Base-by-base conservation (phyloP, 768 basidiomycete species). In the Leccinellum rugosiceps region DNA sequence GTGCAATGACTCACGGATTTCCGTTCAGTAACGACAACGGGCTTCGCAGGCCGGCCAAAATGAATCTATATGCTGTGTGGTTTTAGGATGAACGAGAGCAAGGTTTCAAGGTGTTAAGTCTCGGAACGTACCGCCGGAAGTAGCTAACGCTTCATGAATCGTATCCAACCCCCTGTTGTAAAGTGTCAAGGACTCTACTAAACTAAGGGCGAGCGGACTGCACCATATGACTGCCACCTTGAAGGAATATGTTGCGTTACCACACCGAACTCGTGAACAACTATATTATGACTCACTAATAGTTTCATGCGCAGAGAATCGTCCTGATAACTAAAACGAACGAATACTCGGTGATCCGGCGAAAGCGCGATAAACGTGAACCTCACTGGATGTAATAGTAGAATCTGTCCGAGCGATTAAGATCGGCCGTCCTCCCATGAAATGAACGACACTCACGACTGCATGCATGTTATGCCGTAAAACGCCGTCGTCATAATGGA, bases 201-300 rank as follows among this genome's bases (percentile, higher is more conserved):
- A 41, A 25, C 15, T 0, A 1, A 41, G 13, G 15, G 3, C 13
- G 19, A 5, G 9, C 10, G 13, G 6, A 2, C 2, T 2, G 14
- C 4, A 65, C 63, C 63, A 64, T 35, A 64, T 1, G 8, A 10
- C 50, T 13, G 53, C 50, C 8, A 62, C 64, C 64, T 65, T n/a
- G 1, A 43, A 25, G 23, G 28, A 7, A 28, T 1, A 15, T 3
- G 17, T 13, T 38, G 30, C 14, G 9, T 47, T 14, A 57, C 26
- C 6, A 31, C 10, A 4, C n/a, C 6, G 1, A 1, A 23, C 15
- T 14, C 32, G 11, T 48, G 10, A 26, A 28, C 0, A n/a, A 38
- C 4, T n/a, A 38, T n/a, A 38, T n/a, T n/a, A 7, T 17, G 35
- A 52, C 64, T 65, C 15, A 65, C 64, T 19, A 62, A 32, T 13